phyloP scores from a whole-genome alignment of 306 rosid genomes.

The Prunus salicina region DNA sequence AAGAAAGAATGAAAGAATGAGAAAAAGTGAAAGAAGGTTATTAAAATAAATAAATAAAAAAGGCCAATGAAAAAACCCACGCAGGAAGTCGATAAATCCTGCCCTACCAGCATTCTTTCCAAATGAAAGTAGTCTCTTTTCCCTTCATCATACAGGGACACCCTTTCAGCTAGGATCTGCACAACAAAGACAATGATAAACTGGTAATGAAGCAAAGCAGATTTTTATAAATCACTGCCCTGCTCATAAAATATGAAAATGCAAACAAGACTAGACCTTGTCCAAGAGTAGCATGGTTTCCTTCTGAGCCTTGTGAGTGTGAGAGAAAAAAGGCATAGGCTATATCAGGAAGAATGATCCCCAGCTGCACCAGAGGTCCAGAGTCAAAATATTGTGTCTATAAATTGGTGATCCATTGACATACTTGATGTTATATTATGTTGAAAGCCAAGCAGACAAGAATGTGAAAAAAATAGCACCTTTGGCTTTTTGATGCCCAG shows the following conservation, averaged over 20 bases:
- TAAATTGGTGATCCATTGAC: neutral
- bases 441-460: neutral
- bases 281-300: conserved; percentile 89
- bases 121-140: too few species aligned
- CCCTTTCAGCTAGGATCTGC: conserved; percentile 34
- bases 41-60: too few species aligned
- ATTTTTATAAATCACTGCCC: neutral
- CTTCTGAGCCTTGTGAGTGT: conserved; percentile 92
- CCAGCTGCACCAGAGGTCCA: conserved; percentile 52
- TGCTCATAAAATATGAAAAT: conserved; percentile 3
- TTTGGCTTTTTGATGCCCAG: conserved; percentile 80
- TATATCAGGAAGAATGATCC: conserved; percentile 82
- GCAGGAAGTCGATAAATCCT: too few species aligned
- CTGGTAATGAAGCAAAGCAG: neutral
- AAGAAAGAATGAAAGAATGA: too few species aligned
- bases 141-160: too few species aligned
- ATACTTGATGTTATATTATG: neutral
- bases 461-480: conserved; percentile 30
- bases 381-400: neutral
- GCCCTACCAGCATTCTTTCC: too few species aligned
- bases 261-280: conserved; percentile 40
- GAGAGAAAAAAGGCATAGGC: conserved; percentile 89
- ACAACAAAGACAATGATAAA: conserved; percentile 5
- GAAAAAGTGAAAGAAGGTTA: too few species aligned
- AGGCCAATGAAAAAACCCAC: too few species aligned